Conservation (phyloP, 164 flowering plant genomes). For the Houttuynia cordata region DNA sequence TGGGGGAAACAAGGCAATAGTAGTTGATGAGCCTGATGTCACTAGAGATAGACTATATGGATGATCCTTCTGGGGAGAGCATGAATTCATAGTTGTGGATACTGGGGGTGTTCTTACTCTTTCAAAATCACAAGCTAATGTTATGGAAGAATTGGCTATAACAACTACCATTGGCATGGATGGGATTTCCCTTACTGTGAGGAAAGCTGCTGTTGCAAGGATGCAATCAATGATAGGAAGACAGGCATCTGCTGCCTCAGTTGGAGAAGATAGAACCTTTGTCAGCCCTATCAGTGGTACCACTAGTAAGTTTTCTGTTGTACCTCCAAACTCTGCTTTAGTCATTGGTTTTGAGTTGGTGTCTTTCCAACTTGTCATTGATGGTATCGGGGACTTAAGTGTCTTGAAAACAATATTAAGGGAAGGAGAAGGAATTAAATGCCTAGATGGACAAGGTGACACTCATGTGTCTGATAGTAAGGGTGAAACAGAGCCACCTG, state of each 20-base stretch:
- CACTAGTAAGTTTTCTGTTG: conserved; percentile 12
- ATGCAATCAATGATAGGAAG: conserved; percentile 96
- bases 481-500: too few species aligned
- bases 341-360: conserved; percentile 32
- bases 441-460: too few species aligned
- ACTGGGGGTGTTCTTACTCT: conserved; percentile 90
- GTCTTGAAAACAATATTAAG: conserved; percentile 52
- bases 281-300: too few species aligned
- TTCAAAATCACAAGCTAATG: conserved; percentile 56
- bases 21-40: conserved; percentile 98
- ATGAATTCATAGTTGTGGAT: conserved; percentile 89
- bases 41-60: conserved; percentile 97
- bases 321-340: conserved; percentile 35
- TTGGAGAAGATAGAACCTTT: too few species aligned
- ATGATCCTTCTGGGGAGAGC: conserved; percentile 84
- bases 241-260: conserved; percentile 86
- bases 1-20: conserved; percentile 92
- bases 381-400: conserved; percentile 38
- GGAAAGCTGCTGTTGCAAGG: conserved; percentile 92
- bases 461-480: too few species aligned
- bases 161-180: conserved; percentile 92
- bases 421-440: conserved; percentile 66
- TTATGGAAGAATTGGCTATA: conserved; percentile 74
- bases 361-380: conserved; percentile 45
- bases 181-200: conserved; percentile 69